Conservation (phyloP, 1,284 basidiomycete genomes). For the Pisolithus thermaeus region DNA sequence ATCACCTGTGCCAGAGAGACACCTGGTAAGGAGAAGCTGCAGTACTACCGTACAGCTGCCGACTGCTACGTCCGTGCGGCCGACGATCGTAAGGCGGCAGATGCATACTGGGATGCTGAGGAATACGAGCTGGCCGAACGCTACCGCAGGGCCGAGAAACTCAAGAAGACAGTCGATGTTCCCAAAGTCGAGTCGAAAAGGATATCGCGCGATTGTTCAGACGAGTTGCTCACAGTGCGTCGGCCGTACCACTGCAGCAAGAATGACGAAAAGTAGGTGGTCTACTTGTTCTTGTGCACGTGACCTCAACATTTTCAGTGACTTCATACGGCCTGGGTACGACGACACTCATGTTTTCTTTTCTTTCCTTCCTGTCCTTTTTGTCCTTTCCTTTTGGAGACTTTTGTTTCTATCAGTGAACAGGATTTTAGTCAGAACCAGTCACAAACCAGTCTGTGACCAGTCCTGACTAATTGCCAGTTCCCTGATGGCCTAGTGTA, state of each 20-base stretch:
- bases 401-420: no score
- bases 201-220: slow-evolving; percentile 32
- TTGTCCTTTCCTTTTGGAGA: no score
- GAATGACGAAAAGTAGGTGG: slow-evolving; percentile 37
- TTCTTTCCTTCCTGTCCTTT: no score
- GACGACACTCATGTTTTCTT: no score
- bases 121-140: no score
- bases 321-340: no score
- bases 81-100: slow-evolving; percentile 33
- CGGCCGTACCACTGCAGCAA: slow-evolving; percentile 48
- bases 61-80: not conserved
- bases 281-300: slow-evolving; percentile 2
- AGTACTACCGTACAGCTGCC: slow-evolving; percentile 46
- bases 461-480: no score
- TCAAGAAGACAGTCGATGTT: slow-evolving; percentile 49
- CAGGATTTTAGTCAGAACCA: no score
- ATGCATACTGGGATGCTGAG: slow-evolving; percentile 28
- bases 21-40: slow-evolving; percentile 21
- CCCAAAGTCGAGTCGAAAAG: slow-evolving; percentile 29
- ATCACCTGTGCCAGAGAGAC: slow-evolving; percentile 32
- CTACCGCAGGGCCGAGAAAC: slow-evolving; percentile 23
- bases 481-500: no score
- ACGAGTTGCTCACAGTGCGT: slow-evolving; percentile 42
- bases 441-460: no score
- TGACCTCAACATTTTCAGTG: not conserved